Base-by-base conservation (phyloP, 2,329 filamentous ascomycete species). In the Neofusicoccum ribis region DNA sequence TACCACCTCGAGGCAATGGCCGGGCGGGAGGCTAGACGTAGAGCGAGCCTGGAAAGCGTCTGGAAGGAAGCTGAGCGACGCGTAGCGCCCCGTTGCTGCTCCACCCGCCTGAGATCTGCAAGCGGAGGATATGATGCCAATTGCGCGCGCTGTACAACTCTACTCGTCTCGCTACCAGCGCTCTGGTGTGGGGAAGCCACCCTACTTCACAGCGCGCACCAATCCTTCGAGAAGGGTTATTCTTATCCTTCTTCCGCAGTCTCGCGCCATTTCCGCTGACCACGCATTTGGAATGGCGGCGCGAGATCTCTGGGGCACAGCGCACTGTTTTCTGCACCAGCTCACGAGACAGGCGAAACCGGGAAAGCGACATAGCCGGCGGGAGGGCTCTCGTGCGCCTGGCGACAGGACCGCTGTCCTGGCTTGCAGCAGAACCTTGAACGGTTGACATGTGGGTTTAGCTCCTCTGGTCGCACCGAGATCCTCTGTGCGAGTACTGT, bases 301-400 rank as follows among this genome's bases (percentile, higher is more conserved):
- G 46, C 39, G n/a, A 65, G 49, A 43, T 59, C 52, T 20, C 56
- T 65, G 39, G 41, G n/a, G 44, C 50, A 50, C 51, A 37, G 20
- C 17, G 54, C 63, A 37, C 36, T 65, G 63, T 49, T 58, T 64
- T 50, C 63, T 65, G 63, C 63, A 65, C 44, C 63, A 51, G 52
- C 63, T 65, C 63, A 65, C 52, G 54, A 65, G 63, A 65, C 63
- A 39, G 51, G 31, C 44, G 46, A 65, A 65, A 65, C 63, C 63
- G 41, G 63, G 63, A 59, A 51, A 51, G 54, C 44, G 23, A 41
- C 52, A 59, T 60, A 36, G 52, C 63, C 63, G 54, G 54, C 46
- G 44, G 52, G 23, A 58, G 37, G 62, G 51, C 59, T 63, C 62
- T 64, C 62, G 39, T 64, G 51, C 62, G n/a, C 49, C 37, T 37